A percentile compares a stretch with the other conserved stretches of the same genome.
Evolutionary conservation across 805 yeast genomes (phyloP).

Genomic region (Priceomyces castillae): DNA sequence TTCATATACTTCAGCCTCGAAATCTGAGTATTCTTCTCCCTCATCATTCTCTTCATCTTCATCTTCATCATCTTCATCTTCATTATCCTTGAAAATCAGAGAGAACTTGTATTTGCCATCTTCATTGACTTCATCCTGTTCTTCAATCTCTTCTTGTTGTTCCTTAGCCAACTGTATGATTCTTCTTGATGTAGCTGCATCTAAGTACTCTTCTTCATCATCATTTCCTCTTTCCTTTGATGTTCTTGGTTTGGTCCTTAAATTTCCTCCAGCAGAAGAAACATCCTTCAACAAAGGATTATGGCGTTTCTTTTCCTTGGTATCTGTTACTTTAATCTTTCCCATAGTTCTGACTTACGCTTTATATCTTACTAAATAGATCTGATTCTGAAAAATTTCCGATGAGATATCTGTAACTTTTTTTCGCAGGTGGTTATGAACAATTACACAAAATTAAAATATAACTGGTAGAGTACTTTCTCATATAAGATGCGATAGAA

Average conservation of each 20-base stretch:
- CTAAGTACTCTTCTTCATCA: slow-evolving; percentile 63
- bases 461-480: too few species aligned
- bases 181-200: slow-evolving; percentile 78
- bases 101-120: slow-evolving; percentile 15
- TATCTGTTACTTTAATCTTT: slow-evolving; percentile 51
- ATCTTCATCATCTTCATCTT: slow-evolving; percentile 16
- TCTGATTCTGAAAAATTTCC: not conserved
- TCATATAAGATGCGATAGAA: too few species aligned
- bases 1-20: slow-evolving; percentile 48
- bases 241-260: slow-evolving; percentile 45
- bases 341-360: slow-evolving; percentile 49
- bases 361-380: not conserved
- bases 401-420: slow-evolving; percentile 5
- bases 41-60: slow-evolving; percentile 43
- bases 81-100: slow-evolving; percentile 11
- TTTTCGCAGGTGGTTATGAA: not conserved
- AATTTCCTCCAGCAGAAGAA: slow-evolving; percentile 68
- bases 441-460: too few species aligned
- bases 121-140: slow-evolving; percentile 39
- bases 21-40: slow-evolving; percentile 55
- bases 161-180: slow-evolving; percentile 86
- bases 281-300: slow-evolving; percentile 79
- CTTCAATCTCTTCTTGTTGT: slow-evolving; percentile 86
- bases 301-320: slow-evolving; percentile 64
- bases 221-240: slow-evolving; percentile 26